phyloP scores from a whole-genome alignment of 441 rosid species.

The Omphalea diandra region DNA sequence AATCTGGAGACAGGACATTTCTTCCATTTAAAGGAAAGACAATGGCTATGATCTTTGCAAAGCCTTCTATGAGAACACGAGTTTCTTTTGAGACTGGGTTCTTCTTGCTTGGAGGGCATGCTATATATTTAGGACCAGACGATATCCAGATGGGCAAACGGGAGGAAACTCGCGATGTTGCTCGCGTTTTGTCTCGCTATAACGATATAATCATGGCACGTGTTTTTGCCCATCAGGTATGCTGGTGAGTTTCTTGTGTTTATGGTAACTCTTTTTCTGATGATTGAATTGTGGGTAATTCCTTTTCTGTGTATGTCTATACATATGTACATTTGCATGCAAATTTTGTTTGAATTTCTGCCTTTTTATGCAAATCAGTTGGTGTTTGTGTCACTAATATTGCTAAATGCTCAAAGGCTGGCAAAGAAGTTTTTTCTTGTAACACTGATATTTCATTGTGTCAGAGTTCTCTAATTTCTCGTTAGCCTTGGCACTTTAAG shows the following conservation, averaged over 20 bases:
- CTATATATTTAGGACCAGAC: constrained; percentile 80
- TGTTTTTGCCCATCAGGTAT: constrained; percentile 98
- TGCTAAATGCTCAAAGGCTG: background rate
- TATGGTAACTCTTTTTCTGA: constrained; percentile 9
- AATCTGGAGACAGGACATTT: constrained; percentile 80
- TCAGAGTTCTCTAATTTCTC: background rate
- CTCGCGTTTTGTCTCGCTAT: constrained; percentile 87
- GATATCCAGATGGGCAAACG: constrained; percentile 98
- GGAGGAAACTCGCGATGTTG: constrained; percentile 95
- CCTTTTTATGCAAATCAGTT: background rate
- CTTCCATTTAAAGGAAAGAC: constrained; percentile 90
- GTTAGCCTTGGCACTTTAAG: background rate
- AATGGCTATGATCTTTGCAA: constrained; percentile 97
- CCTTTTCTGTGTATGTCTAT: background rate
- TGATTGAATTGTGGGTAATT: background rate
- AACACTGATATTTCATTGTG: background rate
- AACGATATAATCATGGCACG: constrained; percentile 97
- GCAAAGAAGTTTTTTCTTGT: background rate
- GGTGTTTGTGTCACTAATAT: background rate
- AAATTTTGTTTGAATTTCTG: too few relatives aligned
- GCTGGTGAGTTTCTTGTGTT: constrained; percentile 56
- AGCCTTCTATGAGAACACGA: constrained; percentile 96
- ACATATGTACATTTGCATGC: background rate
- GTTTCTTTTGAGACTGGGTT: constrained; percentile 98
- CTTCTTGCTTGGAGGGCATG: constrained; percentile 95